Evolutionary conservation across 768 basidiomycete genomes (phyloP).

Genomic region (Grammothele lineata): DNA sequence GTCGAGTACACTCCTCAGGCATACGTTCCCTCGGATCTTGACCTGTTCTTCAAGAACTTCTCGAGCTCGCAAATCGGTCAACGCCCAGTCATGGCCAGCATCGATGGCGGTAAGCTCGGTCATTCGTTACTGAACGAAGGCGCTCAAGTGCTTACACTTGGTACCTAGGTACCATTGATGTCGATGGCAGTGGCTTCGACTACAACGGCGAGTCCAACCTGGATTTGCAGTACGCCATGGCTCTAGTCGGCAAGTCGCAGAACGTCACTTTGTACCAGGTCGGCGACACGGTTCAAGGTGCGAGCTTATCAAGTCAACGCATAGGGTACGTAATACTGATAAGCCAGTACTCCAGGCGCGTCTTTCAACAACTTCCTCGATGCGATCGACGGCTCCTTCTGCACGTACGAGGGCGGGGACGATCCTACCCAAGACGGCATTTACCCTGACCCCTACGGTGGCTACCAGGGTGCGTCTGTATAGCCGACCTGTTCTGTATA

Average conservation of each 20-base stretch:
- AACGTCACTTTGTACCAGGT: constrained; percentile 23
- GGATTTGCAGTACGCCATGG: constrained; percentile 68
- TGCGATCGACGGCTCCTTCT: constrained; percentile 39
- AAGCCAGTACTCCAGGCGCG: no score
- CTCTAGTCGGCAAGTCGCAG: constrained; percentile 29
- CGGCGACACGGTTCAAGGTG: constrained; percentile 14
- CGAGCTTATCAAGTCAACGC: no score
- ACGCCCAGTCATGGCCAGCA: constrained; percentile 31
- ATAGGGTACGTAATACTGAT: no score
- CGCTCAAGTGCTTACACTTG: no score
- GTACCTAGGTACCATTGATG: constrained; percentile 7
- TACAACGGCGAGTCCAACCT: constrained; percentile 52
- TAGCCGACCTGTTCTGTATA: neutral
- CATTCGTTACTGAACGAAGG: no score
- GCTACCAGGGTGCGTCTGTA: constrained; percentile 30
- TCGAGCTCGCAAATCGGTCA: constrained; percentile 33
- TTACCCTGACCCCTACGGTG: constrained; percentile 40
- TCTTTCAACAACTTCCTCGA: constrained; percentile 44
- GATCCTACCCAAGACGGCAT: constrained; percentile 34
- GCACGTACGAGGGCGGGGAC: constrained; percentile 44
- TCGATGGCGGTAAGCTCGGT: constrained; percentile 33
- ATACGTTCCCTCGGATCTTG: constrained; percentile 33
- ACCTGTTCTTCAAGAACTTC: constrained; percentile 37
- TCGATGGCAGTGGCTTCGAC: constrained; percentile 41
- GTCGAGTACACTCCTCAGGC: constrained; percentile 42